Evolutionary conservation across 257 asterid species (phyloP).

Genomic region (Nemophila menziesii): DNA sequence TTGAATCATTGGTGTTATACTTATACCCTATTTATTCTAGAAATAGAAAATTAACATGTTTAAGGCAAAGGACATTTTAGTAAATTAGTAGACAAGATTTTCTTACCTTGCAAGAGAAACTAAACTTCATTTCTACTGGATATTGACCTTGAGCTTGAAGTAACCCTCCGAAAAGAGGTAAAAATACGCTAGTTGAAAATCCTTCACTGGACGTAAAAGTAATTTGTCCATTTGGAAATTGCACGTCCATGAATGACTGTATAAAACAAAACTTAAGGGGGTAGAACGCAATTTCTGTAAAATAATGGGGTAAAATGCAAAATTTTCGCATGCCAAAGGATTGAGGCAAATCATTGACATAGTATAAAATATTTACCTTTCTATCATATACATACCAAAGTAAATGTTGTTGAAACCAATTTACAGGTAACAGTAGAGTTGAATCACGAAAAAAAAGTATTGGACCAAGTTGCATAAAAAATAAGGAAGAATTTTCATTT

Average conservation of each 20-base stretch:
- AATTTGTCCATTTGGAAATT: conserved; percentile 93
- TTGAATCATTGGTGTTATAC: conserved; percentile 65
- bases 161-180: conserved; percentile 79
- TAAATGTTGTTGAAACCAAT: conserved; percentile 84
- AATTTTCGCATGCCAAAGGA: conserved; percentile 84
- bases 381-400: conserved; percentile 98
- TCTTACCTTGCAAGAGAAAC: conserved; percentile 92
- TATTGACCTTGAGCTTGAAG: conserved; percentile 97
- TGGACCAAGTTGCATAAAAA: conserved; percentile 96
- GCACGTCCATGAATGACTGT: conserved; percentile 98
- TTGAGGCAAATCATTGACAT: conserved; percentile 97
- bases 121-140: conserved; percentile 91
- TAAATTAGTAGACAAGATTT: conserved; percentile 3
- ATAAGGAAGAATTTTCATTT: conserved; percentile 61
- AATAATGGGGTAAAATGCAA: too few species aligned
- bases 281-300: too few species aligned
- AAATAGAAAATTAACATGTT: conserved; percentile 11
- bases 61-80: background rate
- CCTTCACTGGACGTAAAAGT: conserved; percentile 94
- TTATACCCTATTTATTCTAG: conserved; percentile 89
- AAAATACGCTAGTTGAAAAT: conserved; percentile 72
- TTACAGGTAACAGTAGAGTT: conserved; percentile 87
- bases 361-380: too few species aligned
- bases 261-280: too few species aligned
- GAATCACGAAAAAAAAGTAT: conserved; percentile 93